Conservation (phyloP, 2,329 filamentous ascomycete genomes). For the Mycosphaerelloides madeirae region DNA sequence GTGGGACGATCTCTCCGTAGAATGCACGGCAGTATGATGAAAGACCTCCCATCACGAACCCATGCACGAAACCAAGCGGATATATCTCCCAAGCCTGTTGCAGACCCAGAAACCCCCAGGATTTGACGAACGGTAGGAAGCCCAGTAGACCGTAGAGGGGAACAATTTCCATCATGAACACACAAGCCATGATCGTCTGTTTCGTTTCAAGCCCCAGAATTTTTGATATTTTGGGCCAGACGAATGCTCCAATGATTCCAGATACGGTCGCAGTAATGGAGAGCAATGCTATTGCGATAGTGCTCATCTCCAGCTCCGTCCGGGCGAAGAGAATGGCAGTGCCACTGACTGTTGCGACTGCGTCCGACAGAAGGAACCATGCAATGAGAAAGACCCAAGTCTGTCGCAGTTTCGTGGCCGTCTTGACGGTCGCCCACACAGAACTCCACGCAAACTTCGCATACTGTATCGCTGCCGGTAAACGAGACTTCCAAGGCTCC, state of each 20-base stretch:
- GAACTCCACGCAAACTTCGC: slow-evolving; percentile 77
- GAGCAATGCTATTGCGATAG: slow-evolving; percentile 78
- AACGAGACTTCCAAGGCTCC: slow-evolving; percentile 15
- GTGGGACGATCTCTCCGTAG: slow-evolving; percentile 84
- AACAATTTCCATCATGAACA: slow-evolving; percentile 80
- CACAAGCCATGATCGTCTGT: slow-evolving; percentile 79
- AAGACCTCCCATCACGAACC: slow-evolving; percentile 81
- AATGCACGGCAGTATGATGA: slow-evolving; percentile 84
- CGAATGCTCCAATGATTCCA: slow-evolving; percentile 81
- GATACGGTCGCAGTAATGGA: slow-evolving; percentile 82
- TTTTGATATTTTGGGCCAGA: slow-evolving; percentile 74
- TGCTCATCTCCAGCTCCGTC: slow-evolving; percentile 80
- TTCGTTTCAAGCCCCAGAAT: slow-evolving; percentile 64
- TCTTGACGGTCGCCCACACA: slow-evolving; percentile 69
- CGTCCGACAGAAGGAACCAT: slow-evolving; percentile 91
- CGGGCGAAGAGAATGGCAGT: slow-evolving; percentile 92
- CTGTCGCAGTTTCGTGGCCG: slow-evolving; percentile 64
- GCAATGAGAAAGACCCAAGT: slow-evolving; percentile 71
- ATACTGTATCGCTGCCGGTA: slow-evolving; percentile 51
- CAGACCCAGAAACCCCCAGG: slow-evolving; percentile 70
- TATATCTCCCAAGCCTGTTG: slow-evolving; percentile 93
- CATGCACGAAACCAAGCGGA: slow-evolving; percentile 77
- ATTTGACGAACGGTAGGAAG: slow-evolving; percentile 70
- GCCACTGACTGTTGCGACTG: slow-evolving; percentile 87
- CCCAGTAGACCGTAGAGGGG: slow-evolving; percentile 82